phyloP scores from a whole-genome alignment of 176 grass and related monocot genomes.

The Oryza coarctata region DNA sequence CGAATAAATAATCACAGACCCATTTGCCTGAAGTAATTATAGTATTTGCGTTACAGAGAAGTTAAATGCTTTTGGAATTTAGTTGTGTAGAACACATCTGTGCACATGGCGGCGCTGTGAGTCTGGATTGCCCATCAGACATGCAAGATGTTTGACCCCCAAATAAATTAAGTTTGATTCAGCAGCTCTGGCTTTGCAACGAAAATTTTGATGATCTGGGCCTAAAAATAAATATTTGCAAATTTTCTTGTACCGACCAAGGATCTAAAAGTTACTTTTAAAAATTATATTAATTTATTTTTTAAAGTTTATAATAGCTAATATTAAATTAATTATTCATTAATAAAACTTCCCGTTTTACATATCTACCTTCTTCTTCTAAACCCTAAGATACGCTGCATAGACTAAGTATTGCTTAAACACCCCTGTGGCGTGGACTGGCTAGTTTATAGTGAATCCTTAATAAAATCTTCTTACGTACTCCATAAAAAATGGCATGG shows the following conservation, averaged over 20 bases:
- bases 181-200: neutral
- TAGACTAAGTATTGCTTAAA: neutral
- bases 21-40: neutral
- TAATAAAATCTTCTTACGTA: neutral
- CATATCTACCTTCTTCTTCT: too few species aligned
- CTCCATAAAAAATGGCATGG: neutral
- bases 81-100: conserved; percentile 12
- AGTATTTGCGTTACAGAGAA: neutral
- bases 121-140: neutral
- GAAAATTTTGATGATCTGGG: neutral
- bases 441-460: neutral
- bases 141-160: neutral
- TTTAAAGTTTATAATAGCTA: too few species aligned
- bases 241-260: neutral
- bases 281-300: too few species aligned
- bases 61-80: conserved; percentile 25
- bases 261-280: too few species aligned
- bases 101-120: conserved; percentile 33
- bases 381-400: too few species aligned
- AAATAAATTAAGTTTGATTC: neutral
- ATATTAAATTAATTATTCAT: too few species aligned
- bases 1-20: neutral
- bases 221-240: neutral
- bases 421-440: neutral
- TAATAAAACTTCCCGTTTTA: too few species aligned